Evolutionary conservation across 106 monocot genomes (phyloP), one percentile per base, ranked within the genome.

Genomic region (Hemerocallis citrina): DNA sequence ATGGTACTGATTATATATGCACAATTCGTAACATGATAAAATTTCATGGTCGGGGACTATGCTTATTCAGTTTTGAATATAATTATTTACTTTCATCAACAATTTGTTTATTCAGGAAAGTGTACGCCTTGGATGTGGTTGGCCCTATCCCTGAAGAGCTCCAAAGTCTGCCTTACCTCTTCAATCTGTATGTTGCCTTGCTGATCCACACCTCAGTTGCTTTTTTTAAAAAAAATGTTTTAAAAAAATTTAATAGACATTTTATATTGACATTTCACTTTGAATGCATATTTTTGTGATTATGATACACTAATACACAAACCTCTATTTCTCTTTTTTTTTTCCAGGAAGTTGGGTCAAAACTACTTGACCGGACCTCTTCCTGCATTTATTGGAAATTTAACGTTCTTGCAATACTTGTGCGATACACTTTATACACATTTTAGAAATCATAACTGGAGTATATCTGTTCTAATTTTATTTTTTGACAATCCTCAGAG

Each of bases 141-240:
- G 89, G 89, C 16, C 10, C 65, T 23, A 75, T 89, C 6, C 89
- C 89, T 0, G 72, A 78, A 8, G 89, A 89, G 60, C 69, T 89
- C n/a, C 74, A 78, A 55, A 68, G 70, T 38, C 46, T 89, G 14
- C 75, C 81, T 39, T 62, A 63, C 27, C 89, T 89, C 25, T 22
- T 15, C 13, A 20, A 45, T 43, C 41, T 87, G 86, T 87, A 79
- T 25, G 74, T 27, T 29, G 1, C 30, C n/a, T 44, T n/a, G n/a
- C n/a, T n/a, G n/a, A n/a, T n/a, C n/a, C n/a, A n/a, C n/a, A n/a
- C n/a, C n/a, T n/a, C n/a, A n/a, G n/a, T n/a, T n/a, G n/a, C n/a
- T n/a, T n/a, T n/a, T n/a, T n/a, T n/a, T n/a, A n/a, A n/a, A n/a
- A n/a, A n/a, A n/a, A n/a, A n/a, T n/a, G n/a, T n/a, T n/a, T n/a